phyloP scores from a whole-genome alignment of 257 asterid genomes.

The Echium plantagineum region DNA sequence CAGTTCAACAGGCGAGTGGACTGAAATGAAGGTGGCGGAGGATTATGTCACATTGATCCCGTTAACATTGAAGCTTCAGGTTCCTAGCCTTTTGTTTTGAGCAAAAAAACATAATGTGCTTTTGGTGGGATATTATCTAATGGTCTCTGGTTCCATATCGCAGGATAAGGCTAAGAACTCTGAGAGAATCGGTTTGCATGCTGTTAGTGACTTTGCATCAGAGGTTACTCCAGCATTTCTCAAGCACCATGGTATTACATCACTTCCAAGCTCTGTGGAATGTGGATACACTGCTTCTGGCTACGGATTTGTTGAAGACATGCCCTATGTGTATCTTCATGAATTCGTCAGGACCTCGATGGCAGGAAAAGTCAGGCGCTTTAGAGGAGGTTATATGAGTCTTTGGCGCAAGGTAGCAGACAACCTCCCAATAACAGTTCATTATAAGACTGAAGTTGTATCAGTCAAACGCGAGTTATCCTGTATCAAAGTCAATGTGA shows the following conservation, averaged over 20 bases:
- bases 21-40: conserved; percentile 35
- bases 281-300: conserved; percentile 79
- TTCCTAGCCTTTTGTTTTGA: conserved; percentile 4
- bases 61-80: conserved; percentile 47
- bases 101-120: not conserved
- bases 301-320: conserved; percentile 65
- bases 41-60: conserved; percentile 53
- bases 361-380: conserved; percentile 64
- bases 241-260: conserved; percentile 35
- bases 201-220: conserved; percentile 45
- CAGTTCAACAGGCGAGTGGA: conserved; percentile 37
- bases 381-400: conserved; percentile 60
- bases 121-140: not conserved
- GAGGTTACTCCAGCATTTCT: conserved; percentile 49
- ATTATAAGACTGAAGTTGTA: conserved; percentile 44
- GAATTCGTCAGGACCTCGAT: conserved; percentile 64
- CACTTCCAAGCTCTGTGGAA: conserved; percentile 53
- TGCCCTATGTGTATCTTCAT: conserved; percentile 63
- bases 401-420: conserved; percentile 45
- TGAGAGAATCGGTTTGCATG: conserved; percentile 49
- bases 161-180: conserved; percentile 63
- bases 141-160: not conserved
- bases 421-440: conserved; percentile 32
- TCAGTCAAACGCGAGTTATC: conserved; percentile 29
- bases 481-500: conserved; percentile 19